Evolutionary conservation across 768 basidiomycete species (phyloP).

Genomic region (Mycena haematopus): DNA sequence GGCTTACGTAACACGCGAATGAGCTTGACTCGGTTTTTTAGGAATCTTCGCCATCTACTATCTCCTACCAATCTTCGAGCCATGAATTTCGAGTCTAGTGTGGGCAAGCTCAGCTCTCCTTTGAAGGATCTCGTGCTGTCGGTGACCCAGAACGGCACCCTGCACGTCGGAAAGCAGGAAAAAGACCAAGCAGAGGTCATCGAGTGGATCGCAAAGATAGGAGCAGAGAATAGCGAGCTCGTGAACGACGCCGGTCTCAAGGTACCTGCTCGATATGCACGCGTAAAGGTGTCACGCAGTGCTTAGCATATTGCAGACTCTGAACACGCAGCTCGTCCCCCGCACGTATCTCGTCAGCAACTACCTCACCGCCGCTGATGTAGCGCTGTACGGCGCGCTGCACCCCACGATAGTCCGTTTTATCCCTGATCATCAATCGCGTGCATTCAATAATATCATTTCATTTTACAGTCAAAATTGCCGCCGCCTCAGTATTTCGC

Average conservation of each 20-base stretch:
- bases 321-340: slow-evolving; percentile 74
- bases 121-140: slow-evolving; percentile 64
- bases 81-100: slow-evolving; percentile 62
- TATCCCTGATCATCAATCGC: slow-evolving; percentile 4
- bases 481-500: slow-evolving; percentile 77
- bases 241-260: slow-evolving; percentile 54
- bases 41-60: slow-evolving; percentile 41
- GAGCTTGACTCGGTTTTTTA: slow-evolving; percentile 45
- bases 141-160: slow-evolving; percentile 50
- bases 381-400: slow-evolving; percentile 88
- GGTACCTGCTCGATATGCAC: slow-evolving; percentile 42
- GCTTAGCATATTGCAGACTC: slow-evolving; percentile 51
- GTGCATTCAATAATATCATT: neutral
- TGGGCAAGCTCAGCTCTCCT: slow-evolving; percentile 53
- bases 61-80: slow-evolving; percentile 28
- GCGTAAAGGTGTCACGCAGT: neutral
- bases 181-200: slow-evolving; percentile 68
- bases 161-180: slow-evolving; percentile 59
- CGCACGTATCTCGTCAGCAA: slow-evolving; percentile 88
- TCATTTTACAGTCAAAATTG: slow-evolving; percentile 63
- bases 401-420: slow-evolving; percentile 79
- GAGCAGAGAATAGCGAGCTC: slow-evolving; percentile 47
- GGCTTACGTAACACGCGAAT: slow-evolving; percentile 18
- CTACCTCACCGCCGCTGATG: slow-evolving; percentile 87
- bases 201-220: slow-evolving; percentile 73